These are phyloP conservation scores for Nicotiana paniculata DNA, from an alignment of 257 asterid genomes.

Conservation along the genomic window DNA sequence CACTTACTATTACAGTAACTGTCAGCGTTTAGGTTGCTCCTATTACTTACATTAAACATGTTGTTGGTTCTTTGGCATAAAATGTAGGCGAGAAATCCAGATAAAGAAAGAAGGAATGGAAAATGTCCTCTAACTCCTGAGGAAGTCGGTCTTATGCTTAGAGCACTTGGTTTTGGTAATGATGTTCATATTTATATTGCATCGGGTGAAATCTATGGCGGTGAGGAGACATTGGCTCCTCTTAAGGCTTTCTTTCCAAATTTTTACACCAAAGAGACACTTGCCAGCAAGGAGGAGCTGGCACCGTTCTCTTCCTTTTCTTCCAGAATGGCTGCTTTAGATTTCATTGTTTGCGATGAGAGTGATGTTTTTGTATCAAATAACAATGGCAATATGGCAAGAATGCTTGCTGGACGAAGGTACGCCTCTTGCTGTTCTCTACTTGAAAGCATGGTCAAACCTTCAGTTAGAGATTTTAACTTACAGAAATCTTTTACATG, in stretches of 20 bases:
- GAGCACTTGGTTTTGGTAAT: slow-evolving; percentile 60
- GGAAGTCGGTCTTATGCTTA: slow-evolving; percentile 71
- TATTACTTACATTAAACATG: not conserved
- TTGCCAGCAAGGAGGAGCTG: slow-evolving; percentile 55
- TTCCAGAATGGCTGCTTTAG: slow-evolving; percentile 81
- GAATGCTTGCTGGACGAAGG: slow-evolving; percentile 71
- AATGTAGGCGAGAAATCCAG: slow-evolving; percentile 46
- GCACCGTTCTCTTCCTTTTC: slow-evolving; percentile 49
- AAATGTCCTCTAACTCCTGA: slow-evolving; percentile 64
- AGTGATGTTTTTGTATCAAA: slow-evolving; percentile 72
- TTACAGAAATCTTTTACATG: not conserved
- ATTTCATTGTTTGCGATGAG: slow-evolving; percentile 72
- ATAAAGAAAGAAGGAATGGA: slow-evolving; percentile 58
- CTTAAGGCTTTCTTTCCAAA: slow-evolving; percentile 65
- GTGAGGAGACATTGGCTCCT: slow-evolving; percentile 55
- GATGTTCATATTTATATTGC: slow-evolving; percentile 72
- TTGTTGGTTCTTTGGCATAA: slow-evolving; percentile 1
- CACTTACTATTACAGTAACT: not conserved
- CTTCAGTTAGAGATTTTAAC: no score
- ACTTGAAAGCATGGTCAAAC: not conserved
- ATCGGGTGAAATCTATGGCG: slow-evolving; percentile 68
- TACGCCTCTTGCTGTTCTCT: not conserved
- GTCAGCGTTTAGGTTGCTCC: not conserved
- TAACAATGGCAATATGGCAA: slow-evolving; percentile 88
- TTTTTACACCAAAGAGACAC: slow-evolving; percentile 61